Base-by-base conservation (phyloP, 176 grass and related monocot species). In the Eleusine coracana region DNA sequence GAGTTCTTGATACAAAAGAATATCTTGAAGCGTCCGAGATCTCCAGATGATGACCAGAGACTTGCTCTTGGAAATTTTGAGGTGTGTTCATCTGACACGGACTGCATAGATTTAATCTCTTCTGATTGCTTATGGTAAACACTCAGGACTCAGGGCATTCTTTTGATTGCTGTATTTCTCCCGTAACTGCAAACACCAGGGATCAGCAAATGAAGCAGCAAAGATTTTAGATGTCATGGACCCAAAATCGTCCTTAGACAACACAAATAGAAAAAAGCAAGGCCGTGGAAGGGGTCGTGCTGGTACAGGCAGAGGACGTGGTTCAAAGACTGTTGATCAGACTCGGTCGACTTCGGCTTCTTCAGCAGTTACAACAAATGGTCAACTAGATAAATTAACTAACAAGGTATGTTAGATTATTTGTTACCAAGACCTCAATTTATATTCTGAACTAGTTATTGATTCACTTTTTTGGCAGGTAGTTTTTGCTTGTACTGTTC, bases 1-100 rank as follows among this genome's bases (percentile, higher is more conserved):
- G 89, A 96, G 58, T 99, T 85, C 83, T 83, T 99, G 89, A 99
- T 99, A 87, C 93, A 92, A 85, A 90, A 90, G 84, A 99, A 99
- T 80, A 96, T 69, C 78, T 49, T 88, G 74, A 95, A 95, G 83
- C 87, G 93, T 15, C 87, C 83, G 4, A 94, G 89, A 89, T 82
- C 89, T 12, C 83, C 92, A 76, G 89, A 99, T 50, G 82, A 76
- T 83, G 91, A 82, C 31, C 59, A 79, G 10, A 68, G 34, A 18
- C 62, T 66, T 80, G 66, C 41, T 88, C 67, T 87, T 76, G 84
- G 73, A 78, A 86, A 93, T 66, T 90, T 90, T 78, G 88, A 98
- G 90, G 96, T 95, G 27, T 34, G 55, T 64, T 87, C 62, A 77
- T 87, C 55, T 80, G 17, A 67, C n/a, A 38, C 9, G 18, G 79